Evolutionary conservation across 345 rosid genomes (phyloP).

Genomic region (Salix suchowensis): DNA sequence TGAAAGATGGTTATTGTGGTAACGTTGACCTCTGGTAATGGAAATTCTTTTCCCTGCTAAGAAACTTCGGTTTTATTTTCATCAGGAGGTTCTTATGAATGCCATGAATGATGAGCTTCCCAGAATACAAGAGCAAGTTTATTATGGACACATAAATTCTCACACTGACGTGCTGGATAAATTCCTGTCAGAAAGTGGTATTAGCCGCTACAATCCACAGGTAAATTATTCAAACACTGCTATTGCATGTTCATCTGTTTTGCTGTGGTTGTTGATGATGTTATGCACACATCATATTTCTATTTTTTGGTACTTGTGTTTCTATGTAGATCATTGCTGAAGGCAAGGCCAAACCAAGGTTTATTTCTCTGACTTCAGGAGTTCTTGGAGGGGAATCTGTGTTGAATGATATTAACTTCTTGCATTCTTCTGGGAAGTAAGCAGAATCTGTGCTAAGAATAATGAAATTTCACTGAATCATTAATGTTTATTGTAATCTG

Average conservation of each 20-base stretch:
- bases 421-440: slow-evolving; percentile 88
- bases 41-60: background rate
- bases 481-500: background rate
- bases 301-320: slow-evolving; percentile 10
- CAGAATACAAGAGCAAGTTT: slow-evolving; percentile 94
- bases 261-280: background rate
- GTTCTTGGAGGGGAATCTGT: slow-evolving; percentile 54
- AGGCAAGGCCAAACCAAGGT: slow-evolving; percentile 62
- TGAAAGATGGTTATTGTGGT: no score
- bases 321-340: slow-evolving; percentile 58
- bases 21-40: background rate
- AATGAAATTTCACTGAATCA: background rate
- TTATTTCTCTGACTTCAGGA: slow-evolving; percentile 61
- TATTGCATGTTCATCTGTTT: background rate
- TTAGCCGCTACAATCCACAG: slow-evolving; percentile 93
- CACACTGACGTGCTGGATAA: slow-evolving; percentile 83
- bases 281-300: background rate
- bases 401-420: slow-evolving; percentile 60
- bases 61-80: slow-evolving; percentile 18
- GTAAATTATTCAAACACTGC: slow-evolving; percentile 32
- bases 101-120: slow-evolving; percentile 96
- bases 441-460: slow-evolving; percentile 20
- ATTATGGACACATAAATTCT: slow-evolving; percentile 81
- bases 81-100: slow-evolving; percentile 78
- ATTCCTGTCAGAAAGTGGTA: slow-evolving; percentile 73